Base-by-base conservation (phyloP, 2,329 filamentous ascomycete species). In the Helotiales sp. region DNA sequence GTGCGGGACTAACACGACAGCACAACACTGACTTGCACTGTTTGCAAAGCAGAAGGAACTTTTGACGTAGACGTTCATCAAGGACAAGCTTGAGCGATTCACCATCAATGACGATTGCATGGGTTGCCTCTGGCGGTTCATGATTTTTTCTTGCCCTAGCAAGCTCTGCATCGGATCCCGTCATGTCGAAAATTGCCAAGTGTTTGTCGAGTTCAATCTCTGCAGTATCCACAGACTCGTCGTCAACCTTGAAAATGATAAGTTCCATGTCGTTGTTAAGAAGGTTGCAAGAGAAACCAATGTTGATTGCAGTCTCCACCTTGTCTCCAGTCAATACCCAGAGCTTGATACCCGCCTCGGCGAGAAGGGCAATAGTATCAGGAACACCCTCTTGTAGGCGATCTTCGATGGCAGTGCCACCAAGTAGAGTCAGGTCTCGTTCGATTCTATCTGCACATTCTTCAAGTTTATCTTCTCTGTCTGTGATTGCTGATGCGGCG, bases 301-400 rank as follows among this genome's bases (percentile, higher is more conserved):
- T 99, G 76, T 99, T 99, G 85, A 99, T 99, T 57, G 96, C 95
- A 24, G 95, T 99, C 76, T 99, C 95, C 30, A 98, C 93, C 75
- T 98, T 99, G 80, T 99, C 95, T 63, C 96, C 95, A 15, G 95
- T 99, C 63, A 99, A 78, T 54, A 99, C 95, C 95, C 95, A 99
- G 7, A 99, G 84, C 75, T 99, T 99, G 75, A 99, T 97, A 72
- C 96, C 96, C 54, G 95, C 95, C 69, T 92, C 86, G 29, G 89
- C 93, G 52, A 99, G 85, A 44, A 99, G 78, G 51, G 89, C 90
- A 67, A 99, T 99, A 0, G 95, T 93, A 71, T 98, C 95, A 6
- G 95, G 95, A 3, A 99, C 95, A 58, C 93, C 95, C 67, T 99
- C 95, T 75, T 99, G 95, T 27, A 99, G 81, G 66, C 93, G 87